Conservation (phyloP, 495 filamentous ascomycete genomes). For the Aspergillus coremiiformis region DNA sequence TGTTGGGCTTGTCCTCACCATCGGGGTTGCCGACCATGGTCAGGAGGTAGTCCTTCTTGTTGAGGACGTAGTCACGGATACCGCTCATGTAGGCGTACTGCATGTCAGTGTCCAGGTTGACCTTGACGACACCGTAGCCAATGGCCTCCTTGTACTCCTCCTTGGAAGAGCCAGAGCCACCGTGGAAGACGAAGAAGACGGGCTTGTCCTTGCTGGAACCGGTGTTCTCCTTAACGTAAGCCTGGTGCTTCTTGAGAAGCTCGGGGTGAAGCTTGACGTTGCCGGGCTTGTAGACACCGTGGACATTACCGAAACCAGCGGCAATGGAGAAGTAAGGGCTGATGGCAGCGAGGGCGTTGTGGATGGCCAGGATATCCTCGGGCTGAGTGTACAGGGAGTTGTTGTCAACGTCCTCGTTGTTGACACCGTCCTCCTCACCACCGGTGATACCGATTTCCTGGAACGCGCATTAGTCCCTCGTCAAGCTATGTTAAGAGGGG, state of each 20-base stretch:
- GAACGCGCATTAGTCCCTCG: background rate
- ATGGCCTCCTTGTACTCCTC: conserved; percentile 84
- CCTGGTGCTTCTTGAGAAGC: conserved; percentile 90
- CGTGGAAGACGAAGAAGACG: conserved; percentile 99
- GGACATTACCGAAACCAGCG: conserved; percentile 96
- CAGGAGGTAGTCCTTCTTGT: conserved; percentile 91
- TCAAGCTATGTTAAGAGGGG: background rate
- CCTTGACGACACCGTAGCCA: conserved; percentile 92
- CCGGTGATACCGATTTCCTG: conserved; percentile 88
- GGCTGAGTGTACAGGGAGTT: conserved; percentile 95
- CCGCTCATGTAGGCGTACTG: conserved; percentile 74
- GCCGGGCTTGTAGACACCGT: conserved; percentile 98
- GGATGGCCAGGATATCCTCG: conserved; percentile 86
- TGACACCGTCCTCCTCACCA: conserved; percentile 85
- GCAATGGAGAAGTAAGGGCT: conserved; percentile 95
- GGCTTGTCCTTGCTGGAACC: conserved; percentile 68
- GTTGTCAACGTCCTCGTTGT: conserved; percentile 79
- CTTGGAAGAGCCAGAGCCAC: conserved; percentile 85
- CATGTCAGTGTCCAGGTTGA: conserved; percentile 75
- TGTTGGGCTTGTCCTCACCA: conserved; percentile 94
- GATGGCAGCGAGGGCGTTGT: conserved; percentile 71
- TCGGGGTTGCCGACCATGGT: conserved; percentile 90
- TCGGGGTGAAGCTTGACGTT: conserved; percentile 95
- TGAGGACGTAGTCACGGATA: conserved; percentile 86
- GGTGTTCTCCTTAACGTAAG: conserved; percentile 72